Base-by-base conservation (phyloP, 495 filamentous ascomycete species). In the Penicillium waksmanii region DNA sequence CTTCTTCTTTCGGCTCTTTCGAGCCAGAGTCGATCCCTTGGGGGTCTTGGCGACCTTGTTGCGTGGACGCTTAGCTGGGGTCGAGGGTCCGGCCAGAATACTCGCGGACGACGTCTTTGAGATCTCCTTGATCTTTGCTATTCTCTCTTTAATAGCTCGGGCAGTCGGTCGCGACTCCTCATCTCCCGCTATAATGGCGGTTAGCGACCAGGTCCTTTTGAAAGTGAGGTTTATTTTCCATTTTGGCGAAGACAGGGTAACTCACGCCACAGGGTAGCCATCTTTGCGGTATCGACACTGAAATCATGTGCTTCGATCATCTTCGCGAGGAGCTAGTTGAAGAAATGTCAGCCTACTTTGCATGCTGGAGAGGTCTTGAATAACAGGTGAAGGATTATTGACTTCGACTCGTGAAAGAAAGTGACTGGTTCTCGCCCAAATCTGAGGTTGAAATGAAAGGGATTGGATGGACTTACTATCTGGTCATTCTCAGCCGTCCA, bases 141-240 rank as follows among this genome's bases (percentile, higher is more conserved):
- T 70, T 6, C 77, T 78, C 56, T 82, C 81, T 9, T 66, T 71
- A 53, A 83, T 80, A n/a, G 81, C 81, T 25, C 80, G 76, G 0
- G 77, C 61, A 25, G 80, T 82, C 1, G 79, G 79, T 7, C 60
- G 64, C 8, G 73, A 62, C 12, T 66, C 58, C 9, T 44, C 50
- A 3, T 65, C 49, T 38, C 18, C 42, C 46, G 69, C 70, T 76
- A 60, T 21, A 36, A 53, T n/a, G 34, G 0, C 10, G 12, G 47
- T 69, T 40, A 64, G 56, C 19, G 0, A 3, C 19, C 17, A 44
- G 13, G 42, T 19, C n/a, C 5, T 17, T 17, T 44, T 5, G 42
- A 13, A 44, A 44, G 9, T 17, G 27, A 31, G 27, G 27, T 9
- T 31, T 31, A 3, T 8, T 31, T 9, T 31, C 27, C 27, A 31